Evolutionary conservation across 352 stramenopile genomes (phyloP), one percentile per base, ranked within the genome.

Genomic region (Blastocystis sp.): DNA sequence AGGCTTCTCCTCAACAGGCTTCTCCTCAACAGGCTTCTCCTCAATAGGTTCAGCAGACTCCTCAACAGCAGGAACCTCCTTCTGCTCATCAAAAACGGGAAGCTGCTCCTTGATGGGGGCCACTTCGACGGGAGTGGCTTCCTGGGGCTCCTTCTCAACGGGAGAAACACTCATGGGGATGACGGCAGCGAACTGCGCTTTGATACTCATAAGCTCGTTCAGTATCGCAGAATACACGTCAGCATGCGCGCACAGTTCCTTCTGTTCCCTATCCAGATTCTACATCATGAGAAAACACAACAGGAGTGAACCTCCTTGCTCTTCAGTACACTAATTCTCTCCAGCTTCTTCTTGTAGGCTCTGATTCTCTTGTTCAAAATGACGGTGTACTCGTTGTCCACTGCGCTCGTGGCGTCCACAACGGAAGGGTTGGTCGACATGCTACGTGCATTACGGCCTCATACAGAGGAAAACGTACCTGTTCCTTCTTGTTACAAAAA

Each of bases 331-430:
- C 19, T 62, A 62, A 81, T 81, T 41, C 70, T 17, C 2, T 81
- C 70, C 7, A 81, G n/a, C 43, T 81, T 81, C 56, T 81, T 81
- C 48, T 81, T 81, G 48, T 66, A 81, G 21, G 70, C 70, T 34
- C 70, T 43, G 40, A 81, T 81, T 81, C 70, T 64, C 70, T 64
- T 81, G 43, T 65, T 81, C 2, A 81, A n/a, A 43, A 81, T 21
- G 1, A 52, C 61, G 3, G 65, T 65, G 40, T 81, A 81, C 19
- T 48, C 11, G 61, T 81, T 62, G 2, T 62, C 70, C n/a, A 5
- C 40, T 11, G 53, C 23, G 7, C 7, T 17, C 19, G 69, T 21
- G 61, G 69, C 65, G 34, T 17, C 21, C 21, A 34, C 7, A 79
- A 19, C 40, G 61, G 69, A 60, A 56, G 53, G 14, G 48, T n/a